phyloP scores from a whole-genome alignment of 2,329 filamentous ascomycete genomes.

The Aspergillus awamori region DNA sequence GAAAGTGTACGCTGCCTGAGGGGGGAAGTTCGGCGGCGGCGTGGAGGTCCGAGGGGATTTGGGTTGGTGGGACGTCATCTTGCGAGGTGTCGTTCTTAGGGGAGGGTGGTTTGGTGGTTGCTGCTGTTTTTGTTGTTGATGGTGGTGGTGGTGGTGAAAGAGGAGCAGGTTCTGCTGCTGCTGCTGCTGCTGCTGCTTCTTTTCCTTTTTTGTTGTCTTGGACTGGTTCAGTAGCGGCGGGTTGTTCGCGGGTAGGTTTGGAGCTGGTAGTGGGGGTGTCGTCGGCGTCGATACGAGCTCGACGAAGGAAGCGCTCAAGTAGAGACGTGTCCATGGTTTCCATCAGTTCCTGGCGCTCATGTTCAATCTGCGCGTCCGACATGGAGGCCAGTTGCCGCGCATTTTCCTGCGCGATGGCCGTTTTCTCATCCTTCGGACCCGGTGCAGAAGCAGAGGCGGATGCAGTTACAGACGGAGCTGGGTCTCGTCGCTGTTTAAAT shows the following conservation, averaged over 20 bases:
- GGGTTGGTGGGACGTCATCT: slow-evolving; percentile 41
- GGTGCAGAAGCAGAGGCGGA: slow-evolving; percentile 11
- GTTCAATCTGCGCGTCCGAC: slow-evolving; percentile 78
- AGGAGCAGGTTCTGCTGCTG: slow-evolving; percentile 6
- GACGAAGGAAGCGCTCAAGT: slow-evolving; percentile 73
- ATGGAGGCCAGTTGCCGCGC: slow-evolving; percentile 71
- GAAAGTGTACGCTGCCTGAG: slow-evolving; percentile 45
- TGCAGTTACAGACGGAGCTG: slow-evolving; percentile 17
- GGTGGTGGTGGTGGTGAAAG: slow-evolving; percentile 8
- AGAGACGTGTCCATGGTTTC: slow-evolving; percentile 73
- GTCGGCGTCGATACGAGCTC: slow-evolving; percentile 74
- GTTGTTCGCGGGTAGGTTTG: background rate
- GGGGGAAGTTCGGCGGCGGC: slow-evolving; percentile 44
- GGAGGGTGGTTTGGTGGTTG: slow-evolving; percentile 1
- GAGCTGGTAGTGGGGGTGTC: slow-evolving; percentile 15
- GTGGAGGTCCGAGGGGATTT: slow-evolving; percentile 42
- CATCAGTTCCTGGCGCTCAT: slow-evolving; percentile 79
- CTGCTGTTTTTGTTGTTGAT: background rate
- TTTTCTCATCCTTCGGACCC: slow-evolving; percentile 58
- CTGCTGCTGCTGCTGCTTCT: background rate
- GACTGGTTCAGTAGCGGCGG: background rate
- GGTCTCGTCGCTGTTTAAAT: slow-evolving; percentile 69
- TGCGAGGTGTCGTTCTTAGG: slow-evolving; percentile 9
- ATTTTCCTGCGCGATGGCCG: slow-evolving; percentile 82
- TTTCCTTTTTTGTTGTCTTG: background rate